These are phyloP conservation scores for Nitzschia sp. DNA, from an alignment of 108 stramenopile genomes.

Conservation along the genomic window DNA sequence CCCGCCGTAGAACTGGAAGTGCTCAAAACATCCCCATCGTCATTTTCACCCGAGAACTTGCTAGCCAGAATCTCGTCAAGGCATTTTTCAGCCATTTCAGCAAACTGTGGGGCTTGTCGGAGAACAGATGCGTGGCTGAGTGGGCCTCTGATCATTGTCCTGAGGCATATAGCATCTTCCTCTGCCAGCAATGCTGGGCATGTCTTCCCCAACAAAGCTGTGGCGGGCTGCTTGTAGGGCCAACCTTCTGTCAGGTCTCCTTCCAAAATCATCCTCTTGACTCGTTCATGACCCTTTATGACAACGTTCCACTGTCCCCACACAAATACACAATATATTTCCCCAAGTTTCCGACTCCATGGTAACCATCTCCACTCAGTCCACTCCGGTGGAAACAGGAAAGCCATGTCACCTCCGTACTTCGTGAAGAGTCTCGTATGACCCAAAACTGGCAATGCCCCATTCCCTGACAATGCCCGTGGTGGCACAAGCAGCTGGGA, in stretches of 20 bases:
- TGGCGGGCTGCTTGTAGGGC: constrained; percentile 23
- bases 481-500: constrained; percentile 26
- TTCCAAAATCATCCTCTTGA: constrained; percentile 12
- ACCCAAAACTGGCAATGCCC: constrained; percentile 34
- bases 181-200: constrained; percentile 17
- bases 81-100: constrained; percentile 26
- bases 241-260: constrained; percentile 25
- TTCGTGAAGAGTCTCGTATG: constrained; percentile 31
- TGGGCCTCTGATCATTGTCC: constrained; percentile 18
- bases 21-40: constrained; percentile 5
- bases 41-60: constrained; percentile 5
- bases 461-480: constrained; percentile 30
- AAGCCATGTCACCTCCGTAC: constrained; percentile 23
- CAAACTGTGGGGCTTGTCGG: constrained; percentile 26
- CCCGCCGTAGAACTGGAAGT: constrained; percentile 1
- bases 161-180: constrained; percentile 14
- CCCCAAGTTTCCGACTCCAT: constrained; percentile 18
- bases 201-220: constrained; percentile 28
- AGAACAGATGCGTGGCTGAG: constrained; percentile 8
- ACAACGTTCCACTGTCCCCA: constrained; percentile 39
- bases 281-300: constrained; percentile 24
- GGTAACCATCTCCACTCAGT: constrained; percentile 19
- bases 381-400: constrained; percentile 22
- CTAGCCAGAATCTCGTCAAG: constrained; percentile 17
- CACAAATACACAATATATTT: constrained; percentile 27